A percentile compares a stretch with the other conserved stretches of the same genome.
These are phyloP conservation scores for Oryza rufipogon DNA, from an alignment of 176 grass and related monocot genomes.

Conservation along the genomic window DNA sequence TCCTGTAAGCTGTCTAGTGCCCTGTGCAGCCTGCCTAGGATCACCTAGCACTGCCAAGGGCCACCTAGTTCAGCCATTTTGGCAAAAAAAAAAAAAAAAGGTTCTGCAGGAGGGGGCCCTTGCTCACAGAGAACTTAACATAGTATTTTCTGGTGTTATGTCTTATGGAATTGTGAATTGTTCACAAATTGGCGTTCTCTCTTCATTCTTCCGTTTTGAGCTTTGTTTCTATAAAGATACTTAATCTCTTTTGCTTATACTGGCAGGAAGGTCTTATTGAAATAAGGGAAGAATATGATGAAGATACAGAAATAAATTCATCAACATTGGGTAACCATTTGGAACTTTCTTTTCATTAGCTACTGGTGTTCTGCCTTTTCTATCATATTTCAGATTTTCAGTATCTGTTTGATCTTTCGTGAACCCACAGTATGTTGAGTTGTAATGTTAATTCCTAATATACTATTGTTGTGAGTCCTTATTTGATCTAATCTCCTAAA, in stretches of 20 bases:
- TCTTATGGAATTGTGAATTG: neutral
- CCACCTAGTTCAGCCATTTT: neutral
- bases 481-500: slow-evolving; percentile 25
- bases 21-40: neutral
- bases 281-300: slow-evolving; percentile 94
- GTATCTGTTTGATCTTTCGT: slow-evolving; percentile 5
- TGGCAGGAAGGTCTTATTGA: slow-evolving; percentile 91
- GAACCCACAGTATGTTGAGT: neutral
- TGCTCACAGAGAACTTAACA: neutral
- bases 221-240: slow-evolving; percentile 15
- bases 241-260: slow-evolving; percentile 22
- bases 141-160: neutral
- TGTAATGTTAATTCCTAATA: neutral
- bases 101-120: neutral
- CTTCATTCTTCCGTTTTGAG: slow-evolving; percentile 23
- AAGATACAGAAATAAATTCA: slow-evolving; percentile 48
- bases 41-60: neutral
- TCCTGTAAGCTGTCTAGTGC: neutral
- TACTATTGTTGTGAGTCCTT: slow-evolving; percentile 12
- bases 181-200: slow-evolving; percentile 19
- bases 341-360: slow-evolving; percentile 28
- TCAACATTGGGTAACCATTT: slow-evolving; percentile 49
- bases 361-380: slow-evolving; percentile 21
- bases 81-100: too few relatives aligned
- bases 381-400: neutral